Base-by-base conservation (phyloP, 2,329 filamentous ascomycete genomes). In the Colletotrichum euphorbiae region DNA sequence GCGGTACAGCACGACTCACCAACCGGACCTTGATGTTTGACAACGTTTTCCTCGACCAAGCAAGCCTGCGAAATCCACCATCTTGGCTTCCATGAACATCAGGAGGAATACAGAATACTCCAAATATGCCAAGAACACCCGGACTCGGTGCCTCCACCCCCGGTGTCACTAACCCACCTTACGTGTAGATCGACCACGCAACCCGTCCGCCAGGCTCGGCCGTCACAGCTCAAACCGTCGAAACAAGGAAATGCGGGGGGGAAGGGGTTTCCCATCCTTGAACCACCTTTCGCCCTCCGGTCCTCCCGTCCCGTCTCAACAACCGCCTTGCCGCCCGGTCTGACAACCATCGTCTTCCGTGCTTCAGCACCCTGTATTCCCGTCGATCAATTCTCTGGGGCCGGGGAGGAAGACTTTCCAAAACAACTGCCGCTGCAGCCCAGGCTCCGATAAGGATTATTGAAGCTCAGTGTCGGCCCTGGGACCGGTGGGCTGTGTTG, bases 231-330 rank as follows among this genome's bases (percentile, higher is more conserved):
- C 36, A 51, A 51, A 24, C 57, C 24, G 56, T 54, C 38, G 57
- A 55, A 62, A 66, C 62, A 54, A 45, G 40, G 33, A 55, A 66
- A 40, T 66, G 48, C 62, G 57, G 57, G 48, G 48, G 31, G 21
- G 8, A 12, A 15, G 51, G 51, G 31, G 7, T 21, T 33, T 24
- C 24, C 11, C 8, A 36, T 36, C 28, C 17, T 19, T 46, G 6
- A 24, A 58, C 55, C 15, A 19, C 40, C 24, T 24, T 24, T 24
- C 24, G 4, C 40, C 24, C 36, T 8, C 9, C 38, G 19, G 11
- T 15, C 28, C 12, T 6, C 15, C 17, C 33, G 33, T n/a, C n/a
- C 33, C 28, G 62, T 60, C 62, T 36, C 45, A 52, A 38, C 19
- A 62, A 24, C 28, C 31, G 13, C 46, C 45, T 24, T 50, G n/a